These are phyloP conservation scores for Fusarium protoensiforme DNA, from an alignment of 2,329 filamentous ascomycete species.

Conservation along the genomic window DNA sequence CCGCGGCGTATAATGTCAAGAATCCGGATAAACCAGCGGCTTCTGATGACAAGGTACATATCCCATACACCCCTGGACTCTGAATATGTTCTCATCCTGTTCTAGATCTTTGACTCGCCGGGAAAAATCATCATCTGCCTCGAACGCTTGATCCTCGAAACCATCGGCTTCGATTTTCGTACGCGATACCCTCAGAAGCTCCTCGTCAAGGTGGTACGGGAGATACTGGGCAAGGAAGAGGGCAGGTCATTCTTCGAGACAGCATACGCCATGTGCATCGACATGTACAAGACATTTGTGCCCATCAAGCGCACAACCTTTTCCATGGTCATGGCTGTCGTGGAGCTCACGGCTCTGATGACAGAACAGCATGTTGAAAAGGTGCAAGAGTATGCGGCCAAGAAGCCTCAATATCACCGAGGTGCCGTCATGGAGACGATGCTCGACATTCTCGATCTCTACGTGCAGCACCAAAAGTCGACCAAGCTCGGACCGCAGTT, in stretches of 20 bases:
- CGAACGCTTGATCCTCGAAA: conserved; percentile 92
- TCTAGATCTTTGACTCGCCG: conserved; percentile 80
- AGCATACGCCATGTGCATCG: conserved; percentile 85
- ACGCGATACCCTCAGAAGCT: conserved; percentile 88
- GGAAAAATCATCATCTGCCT: conserved; percentile 87
- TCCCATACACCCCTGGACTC: too few species aligned
- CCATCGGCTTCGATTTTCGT: conserved; percentile 92
- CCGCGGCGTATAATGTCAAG: conserved; percentile 89
- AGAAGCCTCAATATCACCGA: conserved; percentile 59
- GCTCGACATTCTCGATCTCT: conserved; percentile 90
- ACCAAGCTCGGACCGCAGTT: conserved; percentile 81
- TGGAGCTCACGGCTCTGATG: conserved; percentile 83
- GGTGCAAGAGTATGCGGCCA: conserved; percentile 60
- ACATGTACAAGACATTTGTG: conserved; percentile 92
- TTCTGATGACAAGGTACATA: conserved; percentile 81
- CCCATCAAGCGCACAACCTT: conserved; percentile 89
- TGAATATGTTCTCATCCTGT: neutral
- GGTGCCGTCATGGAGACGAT: conserved; percentile 77
- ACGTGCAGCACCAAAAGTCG: conserved; percentile 81
- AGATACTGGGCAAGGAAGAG: conserved; percentile 55
- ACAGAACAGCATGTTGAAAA: conserved; percentile 58
- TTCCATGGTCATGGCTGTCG: conserved; percentile 83
- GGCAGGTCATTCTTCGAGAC: conserved; percentile 70
- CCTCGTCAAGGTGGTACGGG: conserved; percentile 80
- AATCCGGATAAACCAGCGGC: conserved; percentile 73